These are phyloP conservation scores for Meyerozyma carpophila DNA, from an alignment of 1,139 yeast species.

Conservation along the genomic window DNA sequence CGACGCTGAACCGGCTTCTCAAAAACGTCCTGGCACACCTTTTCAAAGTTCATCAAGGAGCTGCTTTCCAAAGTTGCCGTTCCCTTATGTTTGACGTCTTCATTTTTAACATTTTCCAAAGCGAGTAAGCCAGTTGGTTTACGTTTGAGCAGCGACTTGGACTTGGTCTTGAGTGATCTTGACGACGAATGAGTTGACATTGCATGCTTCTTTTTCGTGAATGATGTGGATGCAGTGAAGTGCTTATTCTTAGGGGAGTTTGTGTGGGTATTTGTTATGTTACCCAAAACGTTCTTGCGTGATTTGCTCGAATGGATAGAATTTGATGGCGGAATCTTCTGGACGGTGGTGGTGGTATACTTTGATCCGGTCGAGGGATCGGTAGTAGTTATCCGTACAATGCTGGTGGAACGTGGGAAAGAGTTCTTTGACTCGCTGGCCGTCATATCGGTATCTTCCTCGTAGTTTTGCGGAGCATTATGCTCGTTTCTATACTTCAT, in stretches of 20 bases:
- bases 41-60: conserved; percentile 26
- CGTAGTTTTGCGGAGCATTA: conserved; percentile 18
- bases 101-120: conserved; percentile 4
- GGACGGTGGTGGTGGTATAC: conserved; percentile 14
- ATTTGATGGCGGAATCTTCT: conserved; percentile 17
- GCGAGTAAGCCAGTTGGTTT: conserved; percentile 1
- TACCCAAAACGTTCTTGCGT: conserved; percentile 18
- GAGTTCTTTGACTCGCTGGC: conserved; percentile 15
- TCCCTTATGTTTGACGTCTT: conserved; percentile 6
- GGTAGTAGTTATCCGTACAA: conserved; percentile 38
- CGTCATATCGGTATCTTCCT: conserved; percentile 13
- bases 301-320: conserved; percentile 18
- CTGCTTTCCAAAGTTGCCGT: conserved; percentile 11
- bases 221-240: conserved; percentile 37
- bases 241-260: conserved; percentile 11
- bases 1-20: conserved; percentile 1
- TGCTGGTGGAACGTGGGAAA: conserved; percentile 42
- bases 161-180: conserved; percentile 10
- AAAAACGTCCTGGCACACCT: conserved; percentile 15
- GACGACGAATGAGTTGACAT: conserved; percentile 23
- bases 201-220: conserved; percentile 31
- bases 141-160: conserved; percentile 2
- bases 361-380: conserved; percentile 26
- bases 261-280: conserved; percentile 27
- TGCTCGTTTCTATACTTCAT: conserved; percentile 84